Evolutionary conservation across 2,329 filamentous ascomycete genomes (phyloP).

Genomic region (Neonectria punicea): DNA sequence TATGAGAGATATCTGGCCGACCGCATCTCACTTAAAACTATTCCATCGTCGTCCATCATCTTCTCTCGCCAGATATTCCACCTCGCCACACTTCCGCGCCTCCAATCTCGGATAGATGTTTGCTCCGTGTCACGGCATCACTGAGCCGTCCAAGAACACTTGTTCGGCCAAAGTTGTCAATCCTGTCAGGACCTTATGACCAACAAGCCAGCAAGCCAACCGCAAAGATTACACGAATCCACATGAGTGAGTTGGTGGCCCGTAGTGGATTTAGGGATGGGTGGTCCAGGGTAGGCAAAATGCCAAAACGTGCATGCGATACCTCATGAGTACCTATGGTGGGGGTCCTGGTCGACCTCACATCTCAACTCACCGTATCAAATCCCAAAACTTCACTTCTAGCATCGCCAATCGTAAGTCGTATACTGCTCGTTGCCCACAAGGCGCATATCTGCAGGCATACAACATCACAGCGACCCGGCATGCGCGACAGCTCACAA

Average conservation of each 20-base stretch:
- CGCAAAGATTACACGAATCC: not conserved
- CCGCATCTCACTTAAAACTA: not conserved
- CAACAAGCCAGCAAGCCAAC: not conserved
- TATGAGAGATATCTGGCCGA: no score
- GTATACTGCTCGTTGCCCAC: not conserved
- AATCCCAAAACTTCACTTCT: not conserved
- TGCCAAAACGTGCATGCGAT: not conserved
- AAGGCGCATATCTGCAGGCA: not conserved
- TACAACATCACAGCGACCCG: not conserved
- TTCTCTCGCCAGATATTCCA: slow-evolving; percentile 38
- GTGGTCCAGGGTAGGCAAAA: not conserved
- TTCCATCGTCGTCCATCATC: slow-evolving; percentile 31
- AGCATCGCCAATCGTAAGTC: not conserved
- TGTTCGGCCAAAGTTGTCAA: not conserved
- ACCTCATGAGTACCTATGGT: not conserved
- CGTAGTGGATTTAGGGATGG: not conserved
- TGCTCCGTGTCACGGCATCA: not conserved
- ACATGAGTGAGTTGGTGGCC: not conserved
- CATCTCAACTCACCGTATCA: not conserved
- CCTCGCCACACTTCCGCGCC: not conserved
- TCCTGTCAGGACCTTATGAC: not conserved
- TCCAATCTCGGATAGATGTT: slow-evolving; percentile 9
- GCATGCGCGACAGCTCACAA: not conserved
- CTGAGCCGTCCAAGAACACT: no score
- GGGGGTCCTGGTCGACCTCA: slow-evolving; percentile 1